Percentiles rank a stretch among this genome's conserved stretches.
These are phyloP conservation scores for Eleusine indica DNA, from an alignment of 176 grass and related monocot genomes.

Conservation along the genomic window DNA sequence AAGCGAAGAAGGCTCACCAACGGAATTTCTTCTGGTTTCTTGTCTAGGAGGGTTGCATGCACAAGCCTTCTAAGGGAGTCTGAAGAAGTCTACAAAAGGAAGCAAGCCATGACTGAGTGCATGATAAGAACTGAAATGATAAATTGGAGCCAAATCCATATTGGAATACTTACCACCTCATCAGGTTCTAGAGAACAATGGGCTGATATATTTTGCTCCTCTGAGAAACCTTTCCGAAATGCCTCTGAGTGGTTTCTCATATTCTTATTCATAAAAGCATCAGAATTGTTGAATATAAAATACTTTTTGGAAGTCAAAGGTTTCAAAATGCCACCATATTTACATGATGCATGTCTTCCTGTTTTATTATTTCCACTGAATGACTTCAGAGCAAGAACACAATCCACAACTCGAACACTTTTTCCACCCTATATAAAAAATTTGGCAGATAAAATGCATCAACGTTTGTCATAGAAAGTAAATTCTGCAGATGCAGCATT, in stretches of 20 bases:
- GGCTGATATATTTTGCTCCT: constrained; percentile 46
- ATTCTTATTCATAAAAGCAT: constrained; percentile 80
- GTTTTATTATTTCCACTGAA: constrained; percentile 60
- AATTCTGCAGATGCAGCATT: neutral
- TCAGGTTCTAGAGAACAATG: constrained; percentile 57
- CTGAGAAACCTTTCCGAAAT: constrained; percentile 45
- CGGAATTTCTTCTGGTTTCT: constrained; percentile 88
- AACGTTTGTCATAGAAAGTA: constrained; percentile 5
- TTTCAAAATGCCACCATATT: constrained; percentile 55
- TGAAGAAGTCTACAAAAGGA: constrained; percentile 55
- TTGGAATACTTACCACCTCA: constrained; percentile 61
- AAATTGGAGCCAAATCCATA: constrained; percentile 20
- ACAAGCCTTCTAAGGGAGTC: constrained; percentile 57
- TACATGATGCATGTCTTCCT: constrained; percentile 49
- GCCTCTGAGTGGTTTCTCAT: constrained; percentile 46
- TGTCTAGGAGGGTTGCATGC: constrained; percentile 61
- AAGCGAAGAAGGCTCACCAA: constrained; percentile 54
- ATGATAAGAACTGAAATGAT: neutral
- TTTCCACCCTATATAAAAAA: constrained; percentile 74
- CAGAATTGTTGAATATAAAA: constrained; percentile 81
- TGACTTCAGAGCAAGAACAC: constrained; percentile 78
- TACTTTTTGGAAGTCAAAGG: constrained; percentile 52
- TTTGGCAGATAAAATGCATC: constrained; percentile 33
- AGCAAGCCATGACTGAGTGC: constrained; percentile 7
- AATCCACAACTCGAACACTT: constrained; percentile 74